Percentiles rank a stretch among this genome's conserved stretches.
These are phyloP conservation scores for Magnaporthales sp. DNA, from an alignment of 2,329 filamentous ascomycete genomes.

Conservation along the genomic window DNA sequence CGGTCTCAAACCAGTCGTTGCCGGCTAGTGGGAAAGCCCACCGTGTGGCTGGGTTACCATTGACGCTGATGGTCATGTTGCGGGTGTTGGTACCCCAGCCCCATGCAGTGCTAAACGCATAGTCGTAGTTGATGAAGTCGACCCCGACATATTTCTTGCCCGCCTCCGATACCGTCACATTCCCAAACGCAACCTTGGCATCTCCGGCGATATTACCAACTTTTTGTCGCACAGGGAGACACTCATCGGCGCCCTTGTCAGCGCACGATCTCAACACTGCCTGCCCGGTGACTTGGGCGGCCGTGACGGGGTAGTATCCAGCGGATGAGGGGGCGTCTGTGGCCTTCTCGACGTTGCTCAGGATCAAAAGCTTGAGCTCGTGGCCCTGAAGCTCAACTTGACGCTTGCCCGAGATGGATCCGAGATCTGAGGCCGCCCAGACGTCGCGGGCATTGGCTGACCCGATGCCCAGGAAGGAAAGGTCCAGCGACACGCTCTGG, in stretches of 20 bases:
- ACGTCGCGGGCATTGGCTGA: conserved; percentile 28
- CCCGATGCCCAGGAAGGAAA: conserved; percentile 29
- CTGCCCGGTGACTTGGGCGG: conserved; percentile 26
- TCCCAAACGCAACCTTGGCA: conserved; percentile 23
- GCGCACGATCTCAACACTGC: conserved; percentile 26
- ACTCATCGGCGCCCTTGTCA: conserved; percentile 19
- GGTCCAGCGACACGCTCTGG: conserved; percentile 30
- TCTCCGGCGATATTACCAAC: conserved; percentile 25
- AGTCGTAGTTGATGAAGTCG: conserved; percentile 44
- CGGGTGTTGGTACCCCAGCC: conserved; percentile 35
- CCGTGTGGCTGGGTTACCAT: conserved; percentile 28
- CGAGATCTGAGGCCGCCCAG: conserved; percentile 27
- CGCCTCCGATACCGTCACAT: conserved; percentile 18
- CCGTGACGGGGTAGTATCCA: conserved; percentile 29
- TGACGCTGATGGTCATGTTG: conserved; percentile 41
- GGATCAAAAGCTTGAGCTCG: conserved; percentile 28
- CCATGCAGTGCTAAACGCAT: conserved; percentile 32
- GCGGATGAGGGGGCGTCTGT: conserved; percentile 13
- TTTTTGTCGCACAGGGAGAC: conserved; percentile 32
- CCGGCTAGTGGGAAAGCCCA: conserved; percentile 42
- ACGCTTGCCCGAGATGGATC: conserved; percentile 22
- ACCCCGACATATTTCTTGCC: conserved; percentile 32
- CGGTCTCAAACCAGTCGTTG: conserved; percentile 40
- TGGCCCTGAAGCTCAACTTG: conserved; percentile 25
- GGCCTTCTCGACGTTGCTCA: conserved; percentile 22